Base-by-base conservation (phyloP, 495 filamentous ascomycete species). In the Penicillium cataractarum region DNA sequence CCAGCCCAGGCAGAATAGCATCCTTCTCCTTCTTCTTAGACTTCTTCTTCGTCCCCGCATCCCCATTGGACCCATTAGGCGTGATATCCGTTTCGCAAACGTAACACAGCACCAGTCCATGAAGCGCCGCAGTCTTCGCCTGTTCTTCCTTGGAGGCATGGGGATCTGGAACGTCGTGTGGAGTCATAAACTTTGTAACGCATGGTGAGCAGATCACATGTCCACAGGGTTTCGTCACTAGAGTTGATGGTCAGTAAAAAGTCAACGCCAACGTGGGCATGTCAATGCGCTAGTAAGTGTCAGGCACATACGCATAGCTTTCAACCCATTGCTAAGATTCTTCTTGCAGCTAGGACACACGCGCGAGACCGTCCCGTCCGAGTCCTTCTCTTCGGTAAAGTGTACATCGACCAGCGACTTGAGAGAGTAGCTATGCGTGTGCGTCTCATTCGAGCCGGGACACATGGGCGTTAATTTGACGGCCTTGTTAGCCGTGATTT, bases 171-270 rank as follows among this genome's bases (percentile, higher is more conserved):
- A 75, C 76, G 27, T 82, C 77, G 40, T 82, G 78, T 0, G 87
- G 83, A 22, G 80, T 86, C 86, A 98, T 91, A 74, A 99, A 97
- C 68, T 95, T 92, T 46, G 86, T 84, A 3, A 92, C 90, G 69
- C 95, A 99, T 19, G 87, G 91, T 62, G 90, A 88, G 76, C 95
- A 99, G 7, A 97, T 80, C 4, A 98, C 92, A 68, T 99, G 95
- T 0, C 95, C 95, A 70, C 95, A 99, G 0, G 93, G 93, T 74
- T 93, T 95, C 2, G 92, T 90, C 12, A 99, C 83, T 82, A 44
- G 29, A 33, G 24, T 17, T 1, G 54, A 21, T 26, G 6, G 53
- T 46, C 24, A 26, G 42, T 52, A 27, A 8, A 32, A 2, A 17
- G 5, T 26, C 49, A 19, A 10, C 15, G 4, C 26, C 49, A 7